Conservation (phyloP, 768 basidiomycete genomes). For the Tricholoma flavovirens region DNA sequence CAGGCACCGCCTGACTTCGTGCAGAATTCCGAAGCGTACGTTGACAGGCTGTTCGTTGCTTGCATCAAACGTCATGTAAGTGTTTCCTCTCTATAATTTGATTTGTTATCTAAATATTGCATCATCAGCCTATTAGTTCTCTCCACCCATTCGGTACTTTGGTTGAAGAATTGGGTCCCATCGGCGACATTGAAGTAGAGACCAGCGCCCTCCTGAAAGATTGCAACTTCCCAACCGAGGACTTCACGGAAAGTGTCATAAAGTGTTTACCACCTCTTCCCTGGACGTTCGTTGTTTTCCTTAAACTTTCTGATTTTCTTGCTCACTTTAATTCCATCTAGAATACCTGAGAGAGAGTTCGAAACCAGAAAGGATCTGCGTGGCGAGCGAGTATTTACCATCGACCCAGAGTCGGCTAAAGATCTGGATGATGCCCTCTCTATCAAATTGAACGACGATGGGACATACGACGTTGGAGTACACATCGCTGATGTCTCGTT, state of each 20-base stretch:
- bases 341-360: conserved; percentile 84
- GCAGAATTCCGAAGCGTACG: conserved; percentile 87
- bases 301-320: neutral
- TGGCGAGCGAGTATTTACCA: conserved; percentile 80
- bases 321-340: conserved; percentile 22
- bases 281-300: conserved; percentile 63
- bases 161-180: conserved; percentile 95
- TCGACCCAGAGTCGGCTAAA: conserved; percentile 85
- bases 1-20: conserved; percentile 97
- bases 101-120: conserved; percentile 13
- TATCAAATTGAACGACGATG: conserved; percentile 83
- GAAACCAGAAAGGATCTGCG: conserved; percentile 88
- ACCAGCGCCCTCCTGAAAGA: conserved; percentile 96
- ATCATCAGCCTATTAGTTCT: conserved; percentile 80
- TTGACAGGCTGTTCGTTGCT: conserved; percentile 89
- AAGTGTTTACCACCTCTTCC: conserved; percentile 96
- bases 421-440: conserved; percentile 96
- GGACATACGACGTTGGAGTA: conserved; percentile 89
- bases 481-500: conserved; percentile 95
- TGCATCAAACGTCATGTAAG: conserved; percentile 97
- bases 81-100: conserved; percentile 6
- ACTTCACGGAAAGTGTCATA: conserved; percentile 90
- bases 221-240: conserved; percentile 98
- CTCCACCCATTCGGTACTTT: conserved; percentile 98
- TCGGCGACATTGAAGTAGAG: conserved; percentile 98